Percentiles rank a stretch among this genome's conserved stretches.
Conservation (phyloP, 768 basidiomycete genomes). For the Gymnopilus junonius region DNA sequence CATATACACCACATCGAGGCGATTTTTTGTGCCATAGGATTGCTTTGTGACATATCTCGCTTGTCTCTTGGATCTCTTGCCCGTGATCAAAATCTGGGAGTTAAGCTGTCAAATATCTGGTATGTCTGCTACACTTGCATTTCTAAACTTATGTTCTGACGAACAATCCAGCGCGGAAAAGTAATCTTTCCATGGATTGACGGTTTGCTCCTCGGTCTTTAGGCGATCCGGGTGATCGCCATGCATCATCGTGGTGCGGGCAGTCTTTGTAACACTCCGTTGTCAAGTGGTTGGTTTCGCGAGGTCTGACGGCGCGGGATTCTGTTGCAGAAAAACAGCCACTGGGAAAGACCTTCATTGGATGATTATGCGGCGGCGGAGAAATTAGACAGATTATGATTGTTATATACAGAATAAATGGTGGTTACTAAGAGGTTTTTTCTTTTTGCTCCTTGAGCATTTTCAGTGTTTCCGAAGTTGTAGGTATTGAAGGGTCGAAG, state of each 20-base stretch:
- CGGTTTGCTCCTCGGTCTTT: not conserved
- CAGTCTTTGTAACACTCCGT: not conserved
- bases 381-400: slow-evolving; percentile 9
- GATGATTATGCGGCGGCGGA: not conserved
- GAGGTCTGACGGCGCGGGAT: not conserved
- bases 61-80: not conserved
- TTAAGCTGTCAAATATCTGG: not conserved
- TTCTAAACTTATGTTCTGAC: not conserved
- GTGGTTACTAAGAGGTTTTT: slow-evolving; percentile 9
- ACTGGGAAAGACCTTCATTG: not conserved
- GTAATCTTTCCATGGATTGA: not conserved
- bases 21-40: not conserved
- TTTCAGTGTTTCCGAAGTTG: slow-evolving; percentile 43
- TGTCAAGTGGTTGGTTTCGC: not conserved
- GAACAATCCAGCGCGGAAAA: not conserved
- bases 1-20: not conserved
- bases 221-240: not conserved
- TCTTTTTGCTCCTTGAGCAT: slow-evolving; percentile 31
- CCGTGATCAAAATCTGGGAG: not conserved
- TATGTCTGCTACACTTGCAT: not conserved
- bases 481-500: slow-evolving; percentile 45
- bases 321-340: not conserved
- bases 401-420: slow-evolving; percentile 10
- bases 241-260: not conserved
- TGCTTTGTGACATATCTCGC: not conserved